Evolutionary conservation across 208 protist genomes (phyloP).

Genomic region (Leishmania turanica): DNA sequence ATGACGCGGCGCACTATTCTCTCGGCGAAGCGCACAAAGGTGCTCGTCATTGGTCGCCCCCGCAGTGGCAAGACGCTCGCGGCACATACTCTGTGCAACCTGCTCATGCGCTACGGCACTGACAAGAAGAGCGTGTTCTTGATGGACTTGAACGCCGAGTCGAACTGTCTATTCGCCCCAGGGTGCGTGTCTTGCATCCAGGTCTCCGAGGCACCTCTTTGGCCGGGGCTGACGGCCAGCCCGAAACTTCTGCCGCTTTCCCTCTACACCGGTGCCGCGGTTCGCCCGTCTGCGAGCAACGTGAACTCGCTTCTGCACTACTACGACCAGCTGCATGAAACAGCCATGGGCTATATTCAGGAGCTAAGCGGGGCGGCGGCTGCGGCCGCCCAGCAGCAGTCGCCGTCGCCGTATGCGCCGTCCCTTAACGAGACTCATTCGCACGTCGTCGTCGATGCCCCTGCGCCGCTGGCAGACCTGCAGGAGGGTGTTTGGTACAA

Average conservation of each 20-base stretch:
- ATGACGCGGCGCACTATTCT: conserved; percentile 58
- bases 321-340: conserved; percentile 66
- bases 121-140: conserved; percentile 37
- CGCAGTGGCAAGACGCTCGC: conserved; percentile 66
- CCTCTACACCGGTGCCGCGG: conserved; percentile 55
- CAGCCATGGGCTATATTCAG: conserved; percentile 39
- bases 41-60: conserved; percentile 68
- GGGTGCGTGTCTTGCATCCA: conserved; percentile 61
- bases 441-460: conserved; percentile 74
- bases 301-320: conserved; percentile 52
- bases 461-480: conserved; percentile 54
- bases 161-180: conserved; percentile 68
- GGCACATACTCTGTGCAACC: conserved; percentile 78
- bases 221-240: conserved; percentile 47
- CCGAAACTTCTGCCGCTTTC: conserved; percentile 57
- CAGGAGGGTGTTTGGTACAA: conserved; percentile 75
- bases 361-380: conserved; percentile 28
- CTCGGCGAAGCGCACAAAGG: conserved; percentile 31
- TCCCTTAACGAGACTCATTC: conserved; percentile 16
- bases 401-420: conserved; percentile 7
- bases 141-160: conserved; percentile 77
- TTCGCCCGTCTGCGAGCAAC: conserved; percentile 38
- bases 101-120: conserved; percentile 41
- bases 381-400: conserved; percentile 1
- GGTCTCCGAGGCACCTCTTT: conserved; percentile 41